Evolutionary conservation across 805 yeast species (phyloP).

Genomic region (Candida caryicola): DNA sequence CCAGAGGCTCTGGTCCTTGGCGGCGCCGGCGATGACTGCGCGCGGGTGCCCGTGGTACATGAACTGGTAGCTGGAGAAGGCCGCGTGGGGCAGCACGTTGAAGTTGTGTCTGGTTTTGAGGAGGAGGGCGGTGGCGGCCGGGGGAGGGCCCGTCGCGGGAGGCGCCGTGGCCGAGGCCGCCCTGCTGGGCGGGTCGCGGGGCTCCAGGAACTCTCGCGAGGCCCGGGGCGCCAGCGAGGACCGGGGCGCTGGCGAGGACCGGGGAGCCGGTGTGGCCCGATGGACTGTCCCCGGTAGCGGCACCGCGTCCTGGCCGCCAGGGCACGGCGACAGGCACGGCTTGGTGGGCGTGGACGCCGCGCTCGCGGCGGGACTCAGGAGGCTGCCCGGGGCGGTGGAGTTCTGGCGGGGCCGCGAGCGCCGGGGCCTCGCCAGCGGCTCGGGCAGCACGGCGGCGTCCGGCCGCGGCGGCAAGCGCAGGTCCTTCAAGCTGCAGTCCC

Average conservation of each 20-base stretch:
- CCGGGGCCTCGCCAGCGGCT: background rate
- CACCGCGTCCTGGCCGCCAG: too few species aligned
- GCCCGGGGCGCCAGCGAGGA: background rate
- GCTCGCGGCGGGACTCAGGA: background rate
- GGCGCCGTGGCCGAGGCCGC: background rate
- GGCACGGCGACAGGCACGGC: too few species aligned
- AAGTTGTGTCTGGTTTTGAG: constrained; percentile 23
- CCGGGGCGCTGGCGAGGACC: background rate
- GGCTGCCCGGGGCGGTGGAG: background rate
- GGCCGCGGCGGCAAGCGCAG: background rate
- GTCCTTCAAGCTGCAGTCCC: constrained; percentile 16
- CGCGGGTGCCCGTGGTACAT: constrained; percentile 26
- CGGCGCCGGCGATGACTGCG: constrained; percentile 19
- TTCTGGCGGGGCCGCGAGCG: too few species aligned
- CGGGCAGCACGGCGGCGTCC: background rate
- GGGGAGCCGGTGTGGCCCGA: background rate
- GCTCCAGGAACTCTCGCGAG: background rate
- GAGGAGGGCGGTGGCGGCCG: constrained; percentile 17
- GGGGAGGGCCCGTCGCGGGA: background rate
- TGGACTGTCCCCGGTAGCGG: too few species aligned
- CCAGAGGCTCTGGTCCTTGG: constrained; percentile 20
- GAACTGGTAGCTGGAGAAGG: constrained; percentile 20
- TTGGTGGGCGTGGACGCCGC: background rate
- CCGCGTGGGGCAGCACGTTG: constrained; percentile 20
- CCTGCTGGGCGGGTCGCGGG: constrained; percentile 1